Evolutionary conservation across 176 grass and related monocot genomes (phyloP), one percentile per base, ranked within the genome.

Genomic region (Ananas comosus): DNA sequence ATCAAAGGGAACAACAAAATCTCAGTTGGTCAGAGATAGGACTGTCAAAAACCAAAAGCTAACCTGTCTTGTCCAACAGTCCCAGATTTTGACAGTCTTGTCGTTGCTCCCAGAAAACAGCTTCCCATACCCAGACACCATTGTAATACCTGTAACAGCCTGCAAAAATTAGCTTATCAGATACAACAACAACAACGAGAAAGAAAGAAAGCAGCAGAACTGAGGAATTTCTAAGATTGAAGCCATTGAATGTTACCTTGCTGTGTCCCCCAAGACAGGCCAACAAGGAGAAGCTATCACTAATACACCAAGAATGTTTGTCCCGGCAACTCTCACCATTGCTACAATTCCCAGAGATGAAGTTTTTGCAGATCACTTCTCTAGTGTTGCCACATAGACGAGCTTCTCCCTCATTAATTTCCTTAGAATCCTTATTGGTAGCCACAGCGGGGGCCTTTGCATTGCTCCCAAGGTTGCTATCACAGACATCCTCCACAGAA

Each of bases 31-130:
- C 17, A 57, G 81, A 81, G 33, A 7, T 7, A 42, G 75, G 9
- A 72, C 58, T 27, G 50, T 64, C 76, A 83, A 71, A 83, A 80
- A 27, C 13, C 58, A 33, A 75, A 53, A 27, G 25, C 25, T 27
- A 90, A 97, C 93, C 93, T 99, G 89, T 13, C 94, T 90, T 2
- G 94, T 93, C 74, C 86, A 84, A 63, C 90, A 93, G 82, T 99
- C 89, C 94, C 94, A 99, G 24, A 88, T 73, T 63, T 79, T 82
- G 72, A 99, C 71, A 0, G 90, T 83, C 72, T 86, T 82, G 56
- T 99, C 94, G 68, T 88, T 99, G 74, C 94, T 99, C 9, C 82
- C 89, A 48, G 94, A 91, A 66, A 90, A 99, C 14, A 99, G 75
- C 78, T 99, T 99, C 65, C 91, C 94, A n/a, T 89, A 99, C 10